Evolutionary conservation across 495 filamentous ascomycete genomes (phyloP).

Genomic region (Tuber umbilicatum): DNA sequence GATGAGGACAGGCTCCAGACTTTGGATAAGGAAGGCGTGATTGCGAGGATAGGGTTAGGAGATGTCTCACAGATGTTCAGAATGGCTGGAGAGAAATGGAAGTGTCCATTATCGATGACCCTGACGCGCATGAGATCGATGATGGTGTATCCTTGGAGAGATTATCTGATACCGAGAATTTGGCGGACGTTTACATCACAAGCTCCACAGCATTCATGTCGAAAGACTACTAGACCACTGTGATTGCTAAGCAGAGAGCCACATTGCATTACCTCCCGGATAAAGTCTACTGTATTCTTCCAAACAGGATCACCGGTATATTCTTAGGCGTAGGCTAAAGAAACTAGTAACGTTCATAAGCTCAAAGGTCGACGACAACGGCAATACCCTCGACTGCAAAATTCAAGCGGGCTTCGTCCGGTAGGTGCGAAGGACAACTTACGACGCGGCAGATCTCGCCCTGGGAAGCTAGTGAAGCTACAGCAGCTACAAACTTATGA

Average conservation of each 20-base stretch:
- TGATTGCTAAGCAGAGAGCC: slow-evolving; percentile 58
- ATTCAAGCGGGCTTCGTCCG: slow-evolving; percentile 61
- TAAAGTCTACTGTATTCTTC: slow-evolving; percentile 68
- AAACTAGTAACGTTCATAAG: slow-evolving; percentile 77
- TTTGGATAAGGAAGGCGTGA: slow-evolving; percentile 32
- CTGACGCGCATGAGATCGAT: slow-evolving; percentile 69
- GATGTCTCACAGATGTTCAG: slow-evolving; percentile 58
- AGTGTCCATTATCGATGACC: slow-evolving; percentile 79
- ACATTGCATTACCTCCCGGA: slow-evolving; percentile 72
- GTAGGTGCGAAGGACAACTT: slow-evolving; percentile 70
- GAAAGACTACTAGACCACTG: slow-evolving; percentile 52
- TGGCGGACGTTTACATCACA: slow-evolving; percentile 88
- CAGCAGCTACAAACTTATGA: slow-evolving; percentile 29
- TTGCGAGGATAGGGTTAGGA: slow-evolving; percentile 36
- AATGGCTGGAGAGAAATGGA: slow-evolving; percentile 63
- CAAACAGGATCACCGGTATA: slow-evolving; percentile 49
- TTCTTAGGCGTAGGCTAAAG: slow-evolving; percentile 62
- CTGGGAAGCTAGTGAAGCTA: too few relatives aligned
- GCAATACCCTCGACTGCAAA: slow-evolving; percentile 61
- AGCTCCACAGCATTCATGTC: slow-evolving; percentile 80
- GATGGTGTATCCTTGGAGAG: slow-evolving; percentile 78
- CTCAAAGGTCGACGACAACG: slow-evolving; percentile 59
- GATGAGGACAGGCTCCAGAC: slow-evolving; percentile 39
- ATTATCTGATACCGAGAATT: slow-evolving; percentile 56
- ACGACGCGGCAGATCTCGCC: slow-evolving; percentile 50